Evolutionary conservation across 2,329 filamentous ascomycete genomes (phyloP), one percentile per base, ranked within the genome.

Genomic region (Aspergillus caelatus): DNA sequence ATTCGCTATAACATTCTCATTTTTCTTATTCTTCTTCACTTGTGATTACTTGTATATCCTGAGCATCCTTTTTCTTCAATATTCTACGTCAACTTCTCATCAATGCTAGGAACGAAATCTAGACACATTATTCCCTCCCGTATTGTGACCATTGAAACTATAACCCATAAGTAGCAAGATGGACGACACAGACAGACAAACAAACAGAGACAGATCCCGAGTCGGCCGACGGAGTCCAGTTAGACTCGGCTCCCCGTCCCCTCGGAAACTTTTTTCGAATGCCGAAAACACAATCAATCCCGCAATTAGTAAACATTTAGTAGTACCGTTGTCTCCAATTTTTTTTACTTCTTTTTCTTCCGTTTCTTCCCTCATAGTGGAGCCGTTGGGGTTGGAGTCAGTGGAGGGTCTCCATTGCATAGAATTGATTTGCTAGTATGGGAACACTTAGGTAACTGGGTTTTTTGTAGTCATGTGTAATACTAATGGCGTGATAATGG

Each of bases 41-140:
- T 43, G n/a, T 54, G 23, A 54, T 41, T 63, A 52, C 9, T 57
- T 57, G 58, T 63, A 60, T 60, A 63, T 60, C 57, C 57, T 52
- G 62, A 55, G 52, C 52, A 55, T 57, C 48, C 21, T 34, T 34
- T 34, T 34, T 52, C 43, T 21, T 36, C n/a, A 21, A 52, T 11
- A 5, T 50, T 45, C n/a, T 28, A 34, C 9, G 8, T 26, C 28
- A 50, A 16, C 34, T 34, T 48, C 19, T 19, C 19, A 19, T 9
- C 21, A 23, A 26, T 16, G 23, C n/a, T 28, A 19, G 23, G 46
- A 26, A 28, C 23, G 26, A 30, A 50, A 30, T 30, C 23, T 50
- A 28, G 46, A 50, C 14, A 19, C 3, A 28, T 26, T 30, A 50
- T n/a, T 8, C 23, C 9, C 23, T 26, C 8, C 3, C 39, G 8